Evolutionary conservation across 2,329 filamentous ascomycete species (phyloP).

Genomic region (Dactylella cylindrospora): DNA sequence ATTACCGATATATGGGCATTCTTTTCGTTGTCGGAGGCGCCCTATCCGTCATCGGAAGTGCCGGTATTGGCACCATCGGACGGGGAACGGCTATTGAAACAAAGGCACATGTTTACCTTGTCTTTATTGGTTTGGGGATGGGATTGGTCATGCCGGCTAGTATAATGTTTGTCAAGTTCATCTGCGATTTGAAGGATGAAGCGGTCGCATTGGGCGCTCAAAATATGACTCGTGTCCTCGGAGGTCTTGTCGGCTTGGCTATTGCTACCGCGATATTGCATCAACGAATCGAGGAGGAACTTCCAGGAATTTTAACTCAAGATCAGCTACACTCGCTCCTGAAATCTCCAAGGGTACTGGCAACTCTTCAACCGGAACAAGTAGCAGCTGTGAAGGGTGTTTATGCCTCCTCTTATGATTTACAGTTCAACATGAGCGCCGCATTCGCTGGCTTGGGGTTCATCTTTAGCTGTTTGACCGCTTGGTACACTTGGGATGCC

Average conservation of each 20-base stretch:
- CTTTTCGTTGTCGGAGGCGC: conserved; percentile 49
- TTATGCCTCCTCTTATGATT: conserved; percentile 31
- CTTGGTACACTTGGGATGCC: conserved; percentile 1
- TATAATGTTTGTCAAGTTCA: conserved; percentile 50
- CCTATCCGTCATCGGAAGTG: conserved; percentile 51
- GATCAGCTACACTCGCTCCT: conserved; percentile 25
- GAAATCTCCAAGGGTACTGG: conserved; percentile 27
- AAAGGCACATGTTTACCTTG: conserved; percentile 51
- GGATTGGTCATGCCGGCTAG: conserved; percentile 51
- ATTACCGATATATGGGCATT: conserved; percentile 50
- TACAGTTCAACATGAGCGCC: conserved; percentile 38
- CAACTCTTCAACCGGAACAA: conserved; percentile 18
- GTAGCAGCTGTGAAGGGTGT: conserved; percentile 16
- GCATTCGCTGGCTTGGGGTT: conserved; percentile 32
- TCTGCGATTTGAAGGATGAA: conserved; percentile 50
- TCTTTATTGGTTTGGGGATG: conserved; percentile 53
- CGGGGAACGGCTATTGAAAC: conserved; percentile 38
- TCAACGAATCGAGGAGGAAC: conserved; percentile 20
- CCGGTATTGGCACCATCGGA: conserved; percentile 50
- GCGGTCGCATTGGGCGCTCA: conserved; percentile 52
- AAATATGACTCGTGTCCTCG: conserved; percentile 53
- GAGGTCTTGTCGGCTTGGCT: conserved; percentile 52
- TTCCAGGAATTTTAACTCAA: conserved; percentile 16
- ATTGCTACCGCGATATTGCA: conserved; percentile 47
- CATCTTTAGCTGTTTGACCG: conserved; percentile 18